Percentiles rank a stretch among this genome's conserved stretches.
These are phyloP conservation scores for Lentinus tigrinus DNA, from an alignment of 768 basidiomycete genomes.

Conservation along the genomic window DNA sequence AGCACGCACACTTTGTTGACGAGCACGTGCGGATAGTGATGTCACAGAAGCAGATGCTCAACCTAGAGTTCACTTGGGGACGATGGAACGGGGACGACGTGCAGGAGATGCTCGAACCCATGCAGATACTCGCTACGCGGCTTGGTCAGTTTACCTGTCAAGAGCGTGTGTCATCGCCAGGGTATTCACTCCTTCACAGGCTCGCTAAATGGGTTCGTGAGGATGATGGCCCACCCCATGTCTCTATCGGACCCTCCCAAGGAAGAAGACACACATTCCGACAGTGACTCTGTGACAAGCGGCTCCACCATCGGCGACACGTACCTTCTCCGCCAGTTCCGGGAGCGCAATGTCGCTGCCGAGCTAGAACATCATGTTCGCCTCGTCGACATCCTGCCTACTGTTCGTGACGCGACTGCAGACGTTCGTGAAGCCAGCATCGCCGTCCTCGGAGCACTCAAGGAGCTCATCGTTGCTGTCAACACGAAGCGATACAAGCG, in stretches of 20 bases:
- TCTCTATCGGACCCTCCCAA: neutral
- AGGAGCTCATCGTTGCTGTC: conserved; percentile 28
- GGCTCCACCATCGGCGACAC: conserved; percentile 32
- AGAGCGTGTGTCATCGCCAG: neutral
- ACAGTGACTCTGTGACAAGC: neutral
- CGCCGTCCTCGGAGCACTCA: conserved; percentile 26
- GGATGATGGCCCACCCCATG: conserved; percentile 23
- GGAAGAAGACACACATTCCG: conserved; percentile 7
- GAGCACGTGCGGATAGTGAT: conserved; percentile 26
- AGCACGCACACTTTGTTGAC: neutral
- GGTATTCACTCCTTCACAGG: conserved; percentile 23
- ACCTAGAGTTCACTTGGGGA: conserved; percentile 44
- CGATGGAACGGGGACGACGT: conserved; percentile 47
- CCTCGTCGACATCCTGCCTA: conserved; percentile 35
- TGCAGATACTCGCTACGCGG: conserved; percentile 35
- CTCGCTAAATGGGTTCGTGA: conserved; percentile 34
- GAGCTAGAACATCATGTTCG: conserved; percentile 32
- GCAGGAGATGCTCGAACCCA: conserved; percentile 34
- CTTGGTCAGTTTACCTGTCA: conserved; percentile 26
- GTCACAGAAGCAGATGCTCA: conserved; percentile 34
- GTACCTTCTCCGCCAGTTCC: conserved; percentile 35
- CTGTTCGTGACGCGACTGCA: conserved; percentile 32
- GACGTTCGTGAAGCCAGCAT: conserved; percentile 34
- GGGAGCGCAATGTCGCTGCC: conserved; percentile 21
- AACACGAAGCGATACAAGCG: conserved; percentile 36